Evolutionary conservation across 2,329 filamentous ascomycete genomes (phyloP).

Genomic region (Rhynchosporium agropyri): DNA sequence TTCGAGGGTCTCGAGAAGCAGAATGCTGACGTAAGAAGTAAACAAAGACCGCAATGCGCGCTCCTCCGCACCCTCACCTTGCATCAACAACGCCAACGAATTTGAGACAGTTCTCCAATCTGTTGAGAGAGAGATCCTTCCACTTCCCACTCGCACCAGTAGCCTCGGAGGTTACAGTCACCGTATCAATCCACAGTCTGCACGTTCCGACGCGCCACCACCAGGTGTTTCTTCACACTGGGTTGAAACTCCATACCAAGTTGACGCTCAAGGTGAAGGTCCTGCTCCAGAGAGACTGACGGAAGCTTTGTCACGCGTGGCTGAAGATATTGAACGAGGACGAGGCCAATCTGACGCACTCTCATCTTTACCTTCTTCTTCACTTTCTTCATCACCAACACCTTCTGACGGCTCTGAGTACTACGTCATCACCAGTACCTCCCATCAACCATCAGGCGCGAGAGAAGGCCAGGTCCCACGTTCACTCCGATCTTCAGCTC

Average conservation of each 20-base stretch:
- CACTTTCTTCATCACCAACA: background rate
- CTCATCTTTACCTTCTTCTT: too few species aligned
- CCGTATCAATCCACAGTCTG: background rate
- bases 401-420: background rate
- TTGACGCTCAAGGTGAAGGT: background rate
- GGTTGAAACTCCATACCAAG: too few species aligned
- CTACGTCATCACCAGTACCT: background rate
- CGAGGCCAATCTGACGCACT: too few species aligned
- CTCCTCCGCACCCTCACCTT: constrained; percentile 7
- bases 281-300: background rate
- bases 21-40: background rate
- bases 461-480: background rate
- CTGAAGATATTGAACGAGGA: too few species aligned
- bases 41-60: background rate
- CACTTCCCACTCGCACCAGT: background rate
- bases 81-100: background rate
- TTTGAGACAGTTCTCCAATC: too few species aligned
- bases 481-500: constrained; percentile 6
- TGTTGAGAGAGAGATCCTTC: background rate
- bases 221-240: background rate
- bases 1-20: background rate
- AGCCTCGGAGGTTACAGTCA: background rate
- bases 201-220: background rate
- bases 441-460: too few species aligned
- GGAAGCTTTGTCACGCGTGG: too few species aligned